phyloP scores from a whole-genome alignment of 768 basidiomycete species.

The Tubosaeta sp. region DNA sequence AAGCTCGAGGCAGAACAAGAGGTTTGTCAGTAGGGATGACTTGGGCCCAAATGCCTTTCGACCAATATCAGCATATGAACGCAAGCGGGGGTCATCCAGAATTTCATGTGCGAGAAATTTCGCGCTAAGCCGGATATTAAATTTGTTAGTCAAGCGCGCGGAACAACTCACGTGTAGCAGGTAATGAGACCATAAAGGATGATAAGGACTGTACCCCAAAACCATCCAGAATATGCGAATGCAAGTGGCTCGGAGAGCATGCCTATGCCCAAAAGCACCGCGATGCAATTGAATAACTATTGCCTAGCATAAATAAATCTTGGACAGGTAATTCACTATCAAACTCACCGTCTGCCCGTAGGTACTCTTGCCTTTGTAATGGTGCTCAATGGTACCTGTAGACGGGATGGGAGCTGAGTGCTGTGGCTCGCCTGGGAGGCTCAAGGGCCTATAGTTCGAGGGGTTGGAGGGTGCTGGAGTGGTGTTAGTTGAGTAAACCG shows the following conservation, averaged over 20 bases:
- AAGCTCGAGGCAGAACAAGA: conserved; percentile 81
- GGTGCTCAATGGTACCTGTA: conserved; percentile 8
- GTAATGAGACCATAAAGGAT: conserved; percentile 74
- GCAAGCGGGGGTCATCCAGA: conserved; percentile 58
- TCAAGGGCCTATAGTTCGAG: neutral
- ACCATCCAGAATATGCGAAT: conserved; percentile 90
- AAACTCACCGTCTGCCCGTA: conserved; percentile 65
- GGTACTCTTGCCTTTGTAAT: conserved; percentile 56
- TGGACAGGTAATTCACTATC: neutral
- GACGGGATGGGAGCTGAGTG: conserved; percentile 2
- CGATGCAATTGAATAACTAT: conserved; percentile 86
- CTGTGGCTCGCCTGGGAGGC: conserved; percentile 1
- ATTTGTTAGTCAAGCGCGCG: neutral
- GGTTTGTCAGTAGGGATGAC: conserved; percentile 59
- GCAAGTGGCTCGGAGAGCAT: conserved; percentile 89
- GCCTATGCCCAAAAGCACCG: conserved; percentile 83
- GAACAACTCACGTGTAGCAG: conserved; percentile 75
- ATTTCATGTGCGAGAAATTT: conserved; percentile 83
- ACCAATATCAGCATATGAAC: conserved; percentile 88
- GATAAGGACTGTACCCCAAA: conserved; percentile 68
- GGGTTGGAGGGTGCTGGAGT: neutral
- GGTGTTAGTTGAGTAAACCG: conserved; percentile 12
- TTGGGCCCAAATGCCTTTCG: conserved; percentile 80
- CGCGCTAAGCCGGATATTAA: conserved; percentile 48
- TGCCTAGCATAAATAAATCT: conserved; percentile 1